Base-by-base conservation (phyloP, 2,329 filamentous ascomycete genomes). In the Diplodia scrobiculata region DNA sequence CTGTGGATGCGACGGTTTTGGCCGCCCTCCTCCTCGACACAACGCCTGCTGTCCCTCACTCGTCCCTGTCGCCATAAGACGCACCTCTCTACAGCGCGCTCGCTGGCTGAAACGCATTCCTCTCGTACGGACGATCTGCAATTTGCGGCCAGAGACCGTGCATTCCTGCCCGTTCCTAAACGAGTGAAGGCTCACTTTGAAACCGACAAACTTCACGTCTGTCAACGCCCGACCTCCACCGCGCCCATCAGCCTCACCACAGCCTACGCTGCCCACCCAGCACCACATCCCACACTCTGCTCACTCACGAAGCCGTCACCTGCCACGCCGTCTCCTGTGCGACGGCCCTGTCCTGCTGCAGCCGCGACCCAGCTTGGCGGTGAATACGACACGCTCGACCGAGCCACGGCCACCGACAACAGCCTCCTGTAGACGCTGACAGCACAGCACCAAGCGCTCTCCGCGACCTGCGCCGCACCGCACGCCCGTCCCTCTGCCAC, bases 351-450 rank as follows among this genome's bases (percentile, higher is more conserved):
- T 51, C 48, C 65, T 66, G 65, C 65, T 67, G 65, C 65, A 59
- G 51, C 68, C 68, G 51, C 66, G 69, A 54, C 71, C 70, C 60
- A 69, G 69, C 70, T 72, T 74, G 74, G 75, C 76, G 75, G 75
- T 78, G 76, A 78, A 76, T 66, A 60, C 65, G 54, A 66, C 55
- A 52, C 65, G 65, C 53, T 66, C 65, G 65, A 66, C 55, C 55
- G 65, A 66, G 65, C 65, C 55, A 62, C 65, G 55, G 21, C 63
- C 55, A 54, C 74, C 71, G 74, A 74, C 75, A 76, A 75, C 73
- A 60, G 54, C 41, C 66, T 66, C 48, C 68, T 63, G 50, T 66
- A 50, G 41, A 45, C 55, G 65, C 65, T 66, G 65, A 66, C 65
- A 60, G 48, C 55, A 48, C 65, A 62, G 34, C 65, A 53, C 27